These are phyloP conservation scores for Sophora flavescens DNA, from an alignment of 306 rosid genomes.

Conservation along the genomic window DNA sequence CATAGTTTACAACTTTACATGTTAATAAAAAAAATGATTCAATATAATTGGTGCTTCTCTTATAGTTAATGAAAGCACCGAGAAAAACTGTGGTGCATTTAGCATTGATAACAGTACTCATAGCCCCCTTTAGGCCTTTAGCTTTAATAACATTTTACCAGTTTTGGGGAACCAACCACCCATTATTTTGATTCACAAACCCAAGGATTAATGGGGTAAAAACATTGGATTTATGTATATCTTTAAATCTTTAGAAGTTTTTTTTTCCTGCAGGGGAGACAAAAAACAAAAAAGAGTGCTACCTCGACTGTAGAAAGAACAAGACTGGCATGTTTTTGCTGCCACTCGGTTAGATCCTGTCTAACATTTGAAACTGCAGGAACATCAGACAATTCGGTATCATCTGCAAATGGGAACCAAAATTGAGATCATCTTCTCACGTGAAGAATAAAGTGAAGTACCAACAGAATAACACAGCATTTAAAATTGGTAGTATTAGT, in stretches of 20 bases:
- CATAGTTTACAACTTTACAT: not conserved
- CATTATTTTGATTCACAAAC: conserved; percentile 12
- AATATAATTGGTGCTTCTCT: not conserved
- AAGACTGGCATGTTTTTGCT: conserved; percentile 71
- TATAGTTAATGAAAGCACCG: not conserved
- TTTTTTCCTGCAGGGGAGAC: no score
- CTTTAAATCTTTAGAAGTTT: not conserved
- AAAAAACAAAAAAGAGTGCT: not conserved
- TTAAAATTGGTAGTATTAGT: conserved; percentile 5
- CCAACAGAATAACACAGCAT: not conserved
- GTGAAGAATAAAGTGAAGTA: conserved; percentile 9
- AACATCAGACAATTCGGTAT: conserved; percentile 57
- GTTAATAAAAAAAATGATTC: not conserved
- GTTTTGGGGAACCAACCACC: not conserved
- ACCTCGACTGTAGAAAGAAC: conserved; percentile 78
- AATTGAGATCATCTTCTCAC: conserved; percentile 24
- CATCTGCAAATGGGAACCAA: conserved; percentile 59
- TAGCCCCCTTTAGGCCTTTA: conserved; percentile 15
- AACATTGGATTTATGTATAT: not conserved
- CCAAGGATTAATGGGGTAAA: conserved; percentile 1
- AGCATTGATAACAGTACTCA: not conserved
- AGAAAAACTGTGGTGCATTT: not conserved
- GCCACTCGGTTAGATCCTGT: conserved; percentile 81
- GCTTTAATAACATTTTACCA: conserved; percentile 23
- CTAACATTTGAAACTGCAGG: conserved; percentile 70